Percentiles rank a stretch among this genome's conserved stretches.
Conservation (phyloP, 2,329 filamentous ascomycete species). For the Cytospora paraplurivora region DNA sequence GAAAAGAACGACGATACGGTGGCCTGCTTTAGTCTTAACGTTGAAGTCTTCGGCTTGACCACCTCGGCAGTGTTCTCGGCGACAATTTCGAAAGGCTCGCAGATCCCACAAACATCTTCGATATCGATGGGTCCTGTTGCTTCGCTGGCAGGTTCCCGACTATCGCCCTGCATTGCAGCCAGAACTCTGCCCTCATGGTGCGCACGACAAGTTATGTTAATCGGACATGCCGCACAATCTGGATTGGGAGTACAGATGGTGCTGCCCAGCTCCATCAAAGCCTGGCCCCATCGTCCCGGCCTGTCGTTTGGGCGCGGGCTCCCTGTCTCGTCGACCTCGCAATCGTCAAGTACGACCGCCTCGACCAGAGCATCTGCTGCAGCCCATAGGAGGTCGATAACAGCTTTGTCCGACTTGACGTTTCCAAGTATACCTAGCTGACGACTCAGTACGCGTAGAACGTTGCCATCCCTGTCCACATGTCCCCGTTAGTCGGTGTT, state of each 20-base stretch:
- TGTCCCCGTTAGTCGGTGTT: background rate
- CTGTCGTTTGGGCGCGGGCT: conserved; percentile 45
- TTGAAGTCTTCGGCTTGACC: conserved; percentile 1
- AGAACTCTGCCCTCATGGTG: conserved; percentile 50
- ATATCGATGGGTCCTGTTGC: conserved; percentile 43
- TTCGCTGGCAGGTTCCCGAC: background rate
- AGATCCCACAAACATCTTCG: conserved; percentile 54
- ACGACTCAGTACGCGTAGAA: conserved; percentile 60
- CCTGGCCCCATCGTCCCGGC: conserved; percentile 65
- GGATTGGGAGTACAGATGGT: conserved; percentile 64
- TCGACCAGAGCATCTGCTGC: conserved; percentile 59
- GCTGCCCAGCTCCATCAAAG: conserved; percentile 66
- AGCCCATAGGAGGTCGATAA: conserved; percentile 59
- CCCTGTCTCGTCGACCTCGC: conserved; percentile 25
- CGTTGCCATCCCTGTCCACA: conserved; percentile 57
- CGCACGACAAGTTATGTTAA: conserved; percentile 53
- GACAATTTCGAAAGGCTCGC: conserved; percentile 48
- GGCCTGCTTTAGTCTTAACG: conserved; percentile 33
- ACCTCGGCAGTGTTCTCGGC: conserved; percentile 31
- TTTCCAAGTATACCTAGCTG: conserved; percentile 61
- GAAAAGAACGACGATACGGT: conserved; percentile 41
- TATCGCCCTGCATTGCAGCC: conserved; percentile 30
- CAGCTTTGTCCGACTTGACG: conserved; percentile 56
- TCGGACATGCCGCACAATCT: conserved; percentile 54
- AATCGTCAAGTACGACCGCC: conserved; percentile 47